phyloP scores from a whole-genome alignment of 1,284 basidiomycete genomes.

The Flammula alnicola region DNA sequence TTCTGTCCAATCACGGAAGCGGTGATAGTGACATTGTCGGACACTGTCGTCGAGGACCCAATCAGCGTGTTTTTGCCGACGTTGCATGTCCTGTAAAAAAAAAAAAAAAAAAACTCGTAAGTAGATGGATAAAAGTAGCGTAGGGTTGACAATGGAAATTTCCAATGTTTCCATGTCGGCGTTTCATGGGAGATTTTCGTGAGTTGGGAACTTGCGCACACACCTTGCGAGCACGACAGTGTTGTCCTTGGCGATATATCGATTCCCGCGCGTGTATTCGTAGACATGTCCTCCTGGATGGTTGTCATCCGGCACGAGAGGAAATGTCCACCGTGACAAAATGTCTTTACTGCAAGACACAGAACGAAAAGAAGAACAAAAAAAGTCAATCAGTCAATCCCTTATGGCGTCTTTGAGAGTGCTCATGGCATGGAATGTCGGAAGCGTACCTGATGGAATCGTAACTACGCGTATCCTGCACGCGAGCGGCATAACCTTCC shows the following conservation, averaged over 20 bases:
- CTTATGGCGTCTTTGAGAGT: too few relatives aligned
- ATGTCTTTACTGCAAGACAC: slow-evolving; percentile 82
- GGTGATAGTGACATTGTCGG: slow-evolving; percentile 64
- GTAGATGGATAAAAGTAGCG: background rate
- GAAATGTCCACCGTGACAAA: slow-evolving; percentile 91
- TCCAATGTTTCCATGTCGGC: background rate
- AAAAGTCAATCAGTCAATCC: too few relatives aligned
- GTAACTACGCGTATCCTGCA: slow-evolving; percentile 89
- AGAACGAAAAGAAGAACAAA: slow-evolving; percentile 9
- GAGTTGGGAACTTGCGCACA: slow-evolving; percentile 24
- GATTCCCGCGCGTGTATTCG: slow-evolving; percentile 84
- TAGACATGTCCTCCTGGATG: slow-evolving; percentile 83
- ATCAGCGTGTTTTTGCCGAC: slow-evolving; percentile 85
- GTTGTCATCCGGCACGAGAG: slow-evolving; percentile 92
- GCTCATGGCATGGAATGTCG: background rate
- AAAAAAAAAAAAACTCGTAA: slow-evolving; percentile 3
- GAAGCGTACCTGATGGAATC: slow-evolving; percentile 76
- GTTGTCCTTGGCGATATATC: slow-evolving; percentile 81
- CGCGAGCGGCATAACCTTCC: slow-evolving; percentile 87
- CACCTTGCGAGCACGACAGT: slow-evolving; percentile 79
- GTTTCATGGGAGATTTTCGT: background rate
- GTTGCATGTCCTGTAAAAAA: slow-evolving; percentile 66
- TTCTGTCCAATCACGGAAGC: slow-evolving; percentile 79
- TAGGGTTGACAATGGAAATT: background rate
- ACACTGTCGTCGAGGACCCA: slow-evolving; percentile 70